Percentiles rank a stretch among this genome's conserved stretches.
These are phyloP conservation scores for Desmodesmus armatus DNA, from an alignment of 139 green algal genomes.

Conservation along the genomic window DNA sequence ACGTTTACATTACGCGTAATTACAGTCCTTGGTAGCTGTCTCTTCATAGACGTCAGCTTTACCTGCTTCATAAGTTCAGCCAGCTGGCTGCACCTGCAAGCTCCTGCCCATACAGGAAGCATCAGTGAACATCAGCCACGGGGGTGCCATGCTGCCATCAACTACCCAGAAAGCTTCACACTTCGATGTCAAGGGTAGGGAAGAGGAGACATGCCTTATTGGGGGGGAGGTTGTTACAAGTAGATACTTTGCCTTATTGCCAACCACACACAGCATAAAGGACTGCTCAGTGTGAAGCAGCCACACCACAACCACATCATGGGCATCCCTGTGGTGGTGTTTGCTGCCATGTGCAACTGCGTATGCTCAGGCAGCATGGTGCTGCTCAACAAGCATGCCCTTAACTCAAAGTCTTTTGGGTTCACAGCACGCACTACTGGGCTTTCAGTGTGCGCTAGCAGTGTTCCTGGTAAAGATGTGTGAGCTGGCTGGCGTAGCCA, in stretches of 20 bases:
- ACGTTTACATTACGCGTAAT: no score
- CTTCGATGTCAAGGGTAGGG: background rate
- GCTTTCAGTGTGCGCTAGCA: conserved; percentile 85
- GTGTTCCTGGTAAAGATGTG: conserved; percentile 75
- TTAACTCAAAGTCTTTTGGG: conserved; percentile 76
- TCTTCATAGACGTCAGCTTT: no score
- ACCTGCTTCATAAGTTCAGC: no score
- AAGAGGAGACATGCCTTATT: conserved; percentile 33
- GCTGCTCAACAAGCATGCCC: conserved; percentile 88
- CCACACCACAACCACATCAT: background rate
- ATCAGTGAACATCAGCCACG: no score
- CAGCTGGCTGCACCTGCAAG: no score
- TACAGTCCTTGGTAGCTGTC: no score
- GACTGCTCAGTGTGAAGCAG: background rate
- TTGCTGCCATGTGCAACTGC: conserved; percentile 66
- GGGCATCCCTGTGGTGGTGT: conserved; percentile 28
- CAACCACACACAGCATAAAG: background rate
- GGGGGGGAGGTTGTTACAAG: no score
- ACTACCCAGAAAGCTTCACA: background rate
- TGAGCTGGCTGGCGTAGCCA: conserved; percentile 67
- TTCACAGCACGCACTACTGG: conserved; percentile 82
- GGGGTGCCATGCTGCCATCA: no score
- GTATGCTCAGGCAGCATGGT: conserved; percentile 67
- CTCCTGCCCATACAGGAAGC: no score
- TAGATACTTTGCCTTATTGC: no score